Base-by-base conservation (phyloP, 805 yeast species). In the Yamadazyma phyllophila region DNA sequence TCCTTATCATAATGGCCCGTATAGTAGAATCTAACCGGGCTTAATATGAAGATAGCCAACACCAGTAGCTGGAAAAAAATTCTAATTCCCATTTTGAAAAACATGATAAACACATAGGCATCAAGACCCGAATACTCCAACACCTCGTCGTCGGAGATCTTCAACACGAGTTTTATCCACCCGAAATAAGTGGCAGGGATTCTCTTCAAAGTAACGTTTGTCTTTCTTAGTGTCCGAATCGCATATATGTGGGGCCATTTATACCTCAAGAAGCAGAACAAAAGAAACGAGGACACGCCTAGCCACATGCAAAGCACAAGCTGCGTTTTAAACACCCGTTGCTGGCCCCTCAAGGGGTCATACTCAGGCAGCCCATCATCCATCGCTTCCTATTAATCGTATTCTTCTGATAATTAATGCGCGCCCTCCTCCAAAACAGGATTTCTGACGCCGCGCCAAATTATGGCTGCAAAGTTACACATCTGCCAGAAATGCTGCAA, bases 71-170 rank as follows among this genome's bases (percentile, higher is more conserved):
- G 67, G 7, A 80, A 65, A 31, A 92, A 69, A 4, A 88, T 73
- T 59, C 79, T 80, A 45, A 90, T 86, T 43, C 95, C 81, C 86
- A 90, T 87, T 48, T 62, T 67, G 60, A 70, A 71, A 54, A 70
- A 72, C 26, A 64, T 56, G 44, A 72, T 55, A 44, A 65, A 71
- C 35, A 69, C 76, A 68, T 78, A 90, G 1, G 97, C 96, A 65
- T 92, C 99, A 35, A 92, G 67, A 0, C 99, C 99, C 1, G 97
- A 96, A 56, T 82, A 84, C 50, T 86, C 88, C 42, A 92, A 72
- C 2, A 92, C 77, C 44, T 90, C 91, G 11, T 79, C 77, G 54
- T 94, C 98, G 16, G 78, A 69, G 15, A 91, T 82, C 9, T 62
- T 60, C 9, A 92, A 66, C 8, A 45, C 43, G 26, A 41, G 26